A percentile compares a stretch with the other conserved stretches of the same genome.
Evolutionary conservation across 83 land plant species (phyloP).

Genomic region (Picea abies): DNA sequence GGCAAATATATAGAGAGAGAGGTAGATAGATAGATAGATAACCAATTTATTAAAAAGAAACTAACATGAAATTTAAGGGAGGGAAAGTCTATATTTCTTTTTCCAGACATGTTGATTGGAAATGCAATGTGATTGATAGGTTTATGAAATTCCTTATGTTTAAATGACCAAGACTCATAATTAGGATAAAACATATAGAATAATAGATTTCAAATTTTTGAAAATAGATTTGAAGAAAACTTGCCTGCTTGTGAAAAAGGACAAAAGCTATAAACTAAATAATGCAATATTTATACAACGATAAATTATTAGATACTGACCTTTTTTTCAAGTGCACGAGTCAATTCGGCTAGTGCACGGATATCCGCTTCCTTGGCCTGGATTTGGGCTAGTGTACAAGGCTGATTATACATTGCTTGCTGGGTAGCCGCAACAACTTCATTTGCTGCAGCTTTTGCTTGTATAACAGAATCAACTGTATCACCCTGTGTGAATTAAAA

Average conservation of each 20-base stretch:
- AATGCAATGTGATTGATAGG: no score
- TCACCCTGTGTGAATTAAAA: constrained; percentile 54
- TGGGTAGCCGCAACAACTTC: constrained; percentile 66
- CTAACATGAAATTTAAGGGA: no score
- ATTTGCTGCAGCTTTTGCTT: constrained; percentile 62
- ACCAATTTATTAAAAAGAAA: no score
- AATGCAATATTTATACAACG: not conserved
- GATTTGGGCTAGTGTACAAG: constrained; percentile 47
- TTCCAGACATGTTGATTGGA: no score
- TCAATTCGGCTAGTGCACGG: constrained; percentile 76
- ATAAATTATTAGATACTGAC: constrained; percentile 27
- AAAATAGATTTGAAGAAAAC: no score
- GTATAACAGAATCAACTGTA: constrained; percentile 51
- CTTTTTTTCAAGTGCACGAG: constrained; percentile 81
- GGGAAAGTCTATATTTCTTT: no score
- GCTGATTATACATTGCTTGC: constrained; percentile 52
- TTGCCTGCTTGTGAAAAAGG: not conserved
- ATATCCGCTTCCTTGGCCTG: constrained; percentile 91
- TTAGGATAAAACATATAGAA: no score
- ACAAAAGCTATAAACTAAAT: not conserved
- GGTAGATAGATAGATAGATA: no score
- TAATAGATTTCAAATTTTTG: not conserved
- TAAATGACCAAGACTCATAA: no score
- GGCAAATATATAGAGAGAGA: no score
- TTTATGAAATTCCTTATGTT: no score